Conservation (phyloP, 192 early-diverging fungal species). For the Dissophora ornata region DNA sequence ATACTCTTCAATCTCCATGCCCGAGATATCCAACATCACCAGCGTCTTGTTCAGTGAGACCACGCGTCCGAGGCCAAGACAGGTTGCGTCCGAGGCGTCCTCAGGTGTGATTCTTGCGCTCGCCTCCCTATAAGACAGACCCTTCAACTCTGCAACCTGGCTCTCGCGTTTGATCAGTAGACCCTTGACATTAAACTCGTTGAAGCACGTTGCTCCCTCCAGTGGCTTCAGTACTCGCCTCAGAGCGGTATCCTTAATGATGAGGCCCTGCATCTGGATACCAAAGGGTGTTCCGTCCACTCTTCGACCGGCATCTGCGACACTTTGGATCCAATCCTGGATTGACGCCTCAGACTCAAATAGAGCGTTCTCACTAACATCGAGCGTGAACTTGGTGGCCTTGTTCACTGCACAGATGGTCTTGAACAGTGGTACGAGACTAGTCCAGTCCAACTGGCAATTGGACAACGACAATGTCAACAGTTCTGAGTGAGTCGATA, state of each 20-base stretch:
- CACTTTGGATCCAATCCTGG: constrained; percentile 22
- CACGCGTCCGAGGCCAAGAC: constrained; percentile 37
- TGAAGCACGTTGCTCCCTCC: constrained; percentile 33
- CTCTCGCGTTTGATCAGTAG: constrained; percentile 36
- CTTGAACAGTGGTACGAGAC: constrained; percentile 18
- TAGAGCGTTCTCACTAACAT: constrained; percentile 44
- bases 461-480: constrained; percentile 14
- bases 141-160: constrained; percentile 26
- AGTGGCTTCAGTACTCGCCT: constrained; percentile 20
- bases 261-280: constrained; percentile 34
- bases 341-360: constrained; percentile 32
- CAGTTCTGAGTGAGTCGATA: constrained; percentile 2
- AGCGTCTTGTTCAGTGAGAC: constrained; percentile 30
- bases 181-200: constrained; percentile 44
- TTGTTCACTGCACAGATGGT: constrained; percentile 33
- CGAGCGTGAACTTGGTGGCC: constrained; percentile 40
- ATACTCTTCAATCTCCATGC: constrained; percentile 18
- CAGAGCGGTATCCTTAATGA: constrained; percentile 20
- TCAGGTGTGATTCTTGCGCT: constrained; percentile 15
- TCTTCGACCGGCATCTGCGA: neutral
- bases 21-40: constrained; percentile 45
- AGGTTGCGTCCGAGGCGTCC: constrained; percentile 36
- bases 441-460: constrained; percentile 26
- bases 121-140: constrained; percentile 12
- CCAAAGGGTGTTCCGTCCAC: constrained; percentile 30